These are phyloP conservation scores for Nemania abortiva DNA, from an alignment of 2,329 filamentous ascomycete species.

Conservation along the genomic window DNA sequence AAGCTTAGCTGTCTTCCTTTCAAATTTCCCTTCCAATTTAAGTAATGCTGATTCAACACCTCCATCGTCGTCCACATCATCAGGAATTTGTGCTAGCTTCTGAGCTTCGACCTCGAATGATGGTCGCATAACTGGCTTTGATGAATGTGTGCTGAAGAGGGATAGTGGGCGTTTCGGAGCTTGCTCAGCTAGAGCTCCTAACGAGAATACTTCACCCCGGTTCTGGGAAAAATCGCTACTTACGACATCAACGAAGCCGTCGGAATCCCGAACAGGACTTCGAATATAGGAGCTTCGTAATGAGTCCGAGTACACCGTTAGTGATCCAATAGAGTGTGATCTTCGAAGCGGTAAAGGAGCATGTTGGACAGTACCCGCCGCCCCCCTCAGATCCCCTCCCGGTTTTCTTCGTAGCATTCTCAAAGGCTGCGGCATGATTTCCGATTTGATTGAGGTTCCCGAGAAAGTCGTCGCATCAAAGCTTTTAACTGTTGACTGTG, in stretches of 20 bases:
- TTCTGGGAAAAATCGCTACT: slow-evolving; percentile 58
- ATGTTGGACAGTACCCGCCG: slow-evolving; percentile 72
- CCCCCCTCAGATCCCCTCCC: slow-evolving; percentile 79
- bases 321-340: slow-evolving; percentile 69
- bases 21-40: slow-evolving; percentile 90
- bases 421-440: slow-evolving; percentile 63
- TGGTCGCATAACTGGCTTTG: slow-evolving; percentile 71
- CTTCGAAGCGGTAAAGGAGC: slow-evolving; percentile 63
- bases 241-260: slow-evolving; percentile 59
- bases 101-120: slow-evolving; percentile 93
- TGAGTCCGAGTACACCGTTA: slow-evolving; percentile 72
- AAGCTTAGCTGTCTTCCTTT: slow-evolving; percentile 62
- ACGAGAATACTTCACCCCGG: slow-evolving; percentile 64
- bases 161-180: slow-evolving; percentile 62
- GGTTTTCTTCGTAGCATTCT: slow-evolving; percentile 77
- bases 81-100: slow-evolving; percentile 87
- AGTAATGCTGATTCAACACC: slow-evolving; percentile 92
- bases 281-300: slow-evolving; percentile 68
- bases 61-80: slow-evolving; percentile 81
- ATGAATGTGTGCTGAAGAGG: slow-evolving; percentile 71
- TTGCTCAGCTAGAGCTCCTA: slow-evolving; percentile 68
- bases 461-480: slow-evolving; percentile 72
- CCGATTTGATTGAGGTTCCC: slow-evolving; percentile 62
- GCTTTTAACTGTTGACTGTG: slow-evolving; percentile 66
- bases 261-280: slow-evolving; percentile 56